Evolutionary conservation across 345 rosid species (phyloP), one percentile per base, ranked within the genome.

Genomic region (Acer campestre): DNA sequence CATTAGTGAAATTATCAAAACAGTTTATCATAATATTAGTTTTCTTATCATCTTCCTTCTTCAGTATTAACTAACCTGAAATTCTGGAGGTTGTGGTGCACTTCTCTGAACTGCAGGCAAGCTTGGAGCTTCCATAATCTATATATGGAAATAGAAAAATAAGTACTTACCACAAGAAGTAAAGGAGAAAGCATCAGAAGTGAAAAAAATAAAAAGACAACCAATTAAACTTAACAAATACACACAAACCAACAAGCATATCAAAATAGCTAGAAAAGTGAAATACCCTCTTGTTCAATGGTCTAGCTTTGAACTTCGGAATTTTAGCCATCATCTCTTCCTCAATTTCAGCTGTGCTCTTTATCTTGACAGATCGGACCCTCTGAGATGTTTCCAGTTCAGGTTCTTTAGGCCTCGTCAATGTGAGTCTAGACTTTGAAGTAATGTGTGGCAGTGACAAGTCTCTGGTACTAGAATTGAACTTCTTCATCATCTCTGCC

Each of bases 241-340:
- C 51, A 49, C 78, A 77, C 59, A 71, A 11, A 20, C 8, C 44
- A 38, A 22, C n/a, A 81, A 46, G n/a, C 25, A 51, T 4, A 68
- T n/a, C n/a, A n/a, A n/a, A n/a, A n/a, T n/a, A n/a, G n/a, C n/a
- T n/a, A n/a, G n/a, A n/a, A 61, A 64, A 35, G 27, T 18, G 63
- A 59, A 68, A 31, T 68, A 93, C 99, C 98, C 92, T 96, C 87
- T 91, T 96, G 90, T 96, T 96, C 59, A 96, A 49, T n/a, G 95
- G 97, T 78, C 97, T 89, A 79, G 99, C 99, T 89, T 92, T 96
- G 82, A 96, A 96, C 83, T 96, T 96, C 0, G 98, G 98, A 81
- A 94, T 88, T 83, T 94, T 92, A 59, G 98, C 91, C 94, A 96
- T 85, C 95, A 96, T 89, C 89, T 96, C 99, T 86, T 94, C 99